Conservation (phyloP, 2,329 filamentous ascomycete species). For the Sordariomycetes sp. region DNA sequence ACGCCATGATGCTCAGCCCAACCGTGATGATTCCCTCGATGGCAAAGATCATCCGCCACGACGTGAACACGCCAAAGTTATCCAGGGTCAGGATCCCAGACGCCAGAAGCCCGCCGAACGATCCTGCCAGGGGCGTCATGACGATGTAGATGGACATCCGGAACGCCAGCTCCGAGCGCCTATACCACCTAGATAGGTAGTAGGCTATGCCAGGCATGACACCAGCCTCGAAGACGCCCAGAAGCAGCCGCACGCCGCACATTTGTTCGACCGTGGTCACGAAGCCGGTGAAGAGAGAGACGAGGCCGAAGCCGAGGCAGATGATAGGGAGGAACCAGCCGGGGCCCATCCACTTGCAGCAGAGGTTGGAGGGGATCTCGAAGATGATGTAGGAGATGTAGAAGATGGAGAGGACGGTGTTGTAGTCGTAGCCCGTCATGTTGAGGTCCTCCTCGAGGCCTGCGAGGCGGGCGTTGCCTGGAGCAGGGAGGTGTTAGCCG, state of each 20-base stretch:
- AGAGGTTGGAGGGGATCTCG: conserved; percentile 51
- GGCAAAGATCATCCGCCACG: conserved; percentile 62
- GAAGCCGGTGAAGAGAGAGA: conserved; percentile 49
- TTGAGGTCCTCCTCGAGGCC: conserved; percentile 45
- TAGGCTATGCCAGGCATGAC: conserved; percentile 58
- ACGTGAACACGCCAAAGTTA: conserved; percentile 40
- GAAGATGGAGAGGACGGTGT: conserved; percentile 48
- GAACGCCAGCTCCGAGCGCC: conserved; percentile 34
- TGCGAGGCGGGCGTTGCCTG: conserved; percentile 49
- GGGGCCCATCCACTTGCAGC: conserved; percentile 54
- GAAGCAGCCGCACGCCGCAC: conserved; percentile 47
- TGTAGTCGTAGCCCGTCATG: conserved; percentile 49
- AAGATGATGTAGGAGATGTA: conserved; percentile 57
- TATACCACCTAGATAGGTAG: conserved; percentile 54
- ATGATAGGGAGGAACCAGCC: conserved; percentile 53
- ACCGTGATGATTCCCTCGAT: conserved; percentile 56
- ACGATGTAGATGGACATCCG: conserved; percentile 54
- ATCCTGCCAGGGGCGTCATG: conserved; percentile 54
- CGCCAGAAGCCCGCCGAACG: conserved; percentile 55
- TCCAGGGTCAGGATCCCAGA: conserved; percentile 50
- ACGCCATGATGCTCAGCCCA: conserved; percentile 42
- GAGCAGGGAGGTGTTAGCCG: conserved; percentile 55
- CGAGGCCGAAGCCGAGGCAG: conserved; percentile 46
- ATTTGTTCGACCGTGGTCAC: conserved; percentile 34
- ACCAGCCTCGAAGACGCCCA: conserved; percentile 53